Evolutionary conservation across 331 rosid species (phyloP), one percentile per base, ranked within the genome.

Genomic region (Rosa hybrid): DNA sequence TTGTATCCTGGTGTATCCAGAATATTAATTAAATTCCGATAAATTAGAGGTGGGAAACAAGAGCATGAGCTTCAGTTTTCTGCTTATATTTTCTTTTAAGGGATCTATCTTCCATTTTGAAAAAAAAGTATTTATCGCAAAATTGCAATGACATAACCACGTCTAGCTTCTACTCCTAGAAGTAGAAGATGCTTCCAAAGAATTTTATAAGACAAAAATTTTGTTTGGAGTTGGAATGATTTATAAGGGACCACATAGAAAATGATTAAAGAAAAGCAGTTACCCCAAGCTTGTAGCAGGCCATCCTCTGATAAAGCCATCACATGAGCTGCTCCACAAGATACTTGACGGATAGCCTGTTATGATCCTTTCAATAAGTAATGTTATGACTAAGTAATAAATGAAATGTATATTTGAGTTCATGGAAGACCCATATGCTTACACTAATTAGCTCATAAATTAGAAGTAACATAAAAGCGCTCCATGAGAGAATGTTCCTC

Each of bases 211-310:
- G 30, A 30, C 56, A 27, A 16, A 62, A 46, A 30, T 30, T 64
- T 25, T 45, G 60, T 74, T 23, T 45, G 25, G 17, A 64, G 27
- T 9, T 27, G 44, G 44, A 65, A 64, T 54, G 60, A 7, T 34
- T 60, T 9, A 12, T 9, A 72, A 71, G 16, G 75, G 59, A 5
- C 42, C n/a, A 74, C 23, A 72, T 39, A 68, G 13, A 38, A 7
- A 54, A 65, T 64, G 60, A 82, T 68, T 25, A 50, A 60, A 80
- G 79, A 80, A 68, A 72, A 60, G 73, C 16, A 84, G 65, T 78
- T 86, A 94, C 98, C 98, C 98, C 98, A 92, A 62, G 98, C 97
- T 83, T 92, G 98, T 77, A 92, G 79, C 25, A 85, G 81, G 77
- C 98, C 98, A 49, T 92, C 98, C 77, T 89, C 95, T 14, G 98